Base-by-base conservation (phyloP, 768 basidiomycete species). In the Mycena latifolia region DNA sequence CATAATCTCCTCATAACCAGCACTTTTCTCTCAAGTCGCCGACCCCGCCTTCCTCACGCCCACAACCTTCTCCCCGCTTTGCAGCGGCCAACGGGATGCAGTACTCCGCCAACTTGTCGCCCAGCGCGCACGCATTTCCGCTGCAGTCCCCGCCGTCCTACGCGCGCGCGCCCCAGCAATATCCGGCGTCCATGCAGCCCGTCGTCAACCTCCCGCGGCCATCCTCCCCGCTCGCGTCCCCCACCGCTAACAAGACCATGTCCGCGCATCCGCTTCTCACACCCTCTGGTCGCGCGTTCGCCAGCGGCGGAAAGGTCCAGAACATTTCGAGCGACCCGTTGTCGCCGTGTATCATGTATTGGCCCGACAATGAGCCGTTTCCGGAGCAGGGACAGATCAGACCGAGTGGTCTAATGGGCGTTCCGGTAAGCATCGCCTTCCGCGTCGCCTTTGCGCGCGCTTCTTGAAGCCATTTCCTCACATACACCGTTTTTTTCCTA, bases 321-420 rank as follows among this genome's bases (percentile, higher is more conserved):
- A 94, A 95, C 71, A 77, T 95, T 65, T 94, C 92, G 28, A 80
- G 71, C 41, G 92, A 95, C 74, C 92, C 92, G 22, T 75, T 88
- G 53, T 72, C 80, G 29, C 91, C 93, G 5, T 93, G 93, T 71
- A 84, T 94, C 79, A 90, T 95, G 88, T 95, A 91, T 71, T 95
- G 94, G 94, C 93, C 94, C 6, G 93, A 94, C 76, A 95, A 95
- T 71, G 94, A 95, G 74, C 85, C 92, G 5, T 81, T 93, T 66
- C 94, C 94, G 1, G 90, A 92, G 69, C 89, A 88, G 74, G 88
- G 91, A 15, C 94, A 95, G 79, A 64, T 64, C 27, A 47, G 92
- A 4, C 92, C 91, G 0, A 83, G 79, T 65, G 82, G 74, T 24
- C 77, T 90, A 20, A 77, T 80, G 55, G 88, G 88, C 20, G 70